These are phyloP conservation scores for Bruguiera gymnorhiza DNA, from an alignment of 345 rosid species.

Conservation along the genomic window DNA sequence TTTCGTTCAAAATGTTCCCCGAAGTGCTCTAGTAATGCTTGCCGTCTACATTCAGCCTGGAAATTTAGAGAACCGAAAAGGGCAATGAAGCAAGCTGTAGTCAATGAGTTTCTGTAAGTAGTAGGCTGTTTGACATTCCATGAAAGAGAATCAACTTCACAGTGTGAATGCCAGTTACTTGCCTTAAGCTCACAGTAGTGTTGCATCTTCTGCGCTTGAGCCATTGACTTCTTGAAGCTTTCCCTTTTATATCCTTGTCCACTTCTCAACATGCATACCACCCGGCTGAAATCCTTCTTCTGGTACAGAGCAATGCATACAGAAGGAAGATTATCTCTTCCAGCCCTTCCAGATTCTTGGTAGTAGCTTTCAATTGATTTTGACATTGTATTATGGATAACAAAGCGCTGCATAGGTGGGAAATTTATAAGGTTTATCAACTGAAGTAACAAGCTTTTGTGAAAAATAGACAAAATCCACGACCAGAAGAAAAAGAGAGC, in stretches of 20 bases:
- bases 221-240: conserved; percentile 70
- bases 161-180: conserved; percentile 3
- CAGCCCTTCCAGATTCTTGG: conserved; percentile 95
- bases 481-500: not conserved
- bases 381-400: conserved; percentile 85
- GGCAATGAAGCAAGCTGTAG: conserved; percentile 6
- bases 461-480: not conserved
- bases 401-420: conserved; percentile 55
- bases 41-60: conserved; percentile 71
- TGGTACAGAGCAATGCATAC: conserved; percentile 69
- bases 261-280: conserved; percentile 81
- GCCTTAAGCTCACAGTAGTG: conserved; percentile 87
- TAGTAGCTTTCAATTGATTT: conserved; percentile 92
- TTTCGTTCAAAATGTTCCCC: conserved; percentile 66
- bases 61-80: conserved; percentile 15
- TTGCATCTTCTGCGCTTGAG: conserved; percentile 89
- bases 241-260: conserved; percentile 66
- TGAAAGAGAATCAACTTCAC: not conserved
- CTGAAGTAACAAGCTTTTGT: not conserved
- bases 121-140: not conserved
- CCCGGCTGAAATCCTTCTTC: conserved; percentile 92
- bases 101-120: not conserved
- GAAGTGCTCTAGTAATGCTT: conserved; percentile 73
- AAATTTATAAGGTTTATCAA: not conserved
- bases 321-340: conserved; percentile 70